Percentiles rank a stretch among this genome's conserved stretches.
phyloP scores from a whole-genome alignment of 768 basidiomycete species.

The Leucosporidium creatinivorum region DNA sequence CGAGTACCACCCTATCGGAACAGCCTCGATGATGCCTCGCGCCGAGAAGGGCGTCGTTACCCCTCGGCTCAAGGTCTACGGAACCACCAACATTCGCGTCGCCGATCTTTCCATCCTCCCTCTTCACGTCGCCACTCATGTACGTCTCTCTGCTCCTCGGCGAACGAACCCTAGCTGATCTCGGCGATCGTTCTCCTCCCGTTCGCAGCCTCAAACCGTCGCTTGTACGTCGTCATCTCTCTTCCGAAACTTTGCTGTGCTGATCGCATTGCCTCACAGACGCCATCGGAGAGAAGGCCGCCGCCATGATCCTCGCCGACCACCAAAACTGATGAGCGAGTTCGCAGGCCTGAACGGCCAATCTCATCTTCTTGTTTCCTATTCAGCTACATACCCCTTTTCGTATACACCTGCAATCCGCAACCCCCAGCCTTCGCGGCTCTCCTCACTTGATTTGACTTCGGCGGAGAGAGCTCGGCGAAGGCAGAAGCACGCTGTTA shows the following conservation, averaged over 20 bases:
- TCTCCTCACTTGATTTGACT: too few relatives aligned
- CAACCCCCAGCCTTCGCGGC: too few relatives aligned
- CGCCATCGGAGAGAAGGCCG: constrained; percentile 25
- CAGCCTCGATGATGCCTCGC: constrained; percentile 45
- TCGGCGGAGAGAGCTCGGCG: too few relatives aligned
- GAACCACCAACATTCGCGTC: background rate
- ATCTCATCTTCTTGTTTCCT: too few relatives aligned
- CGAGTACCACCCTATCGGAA: constrained; percentile 39
- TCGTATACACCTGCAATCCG: too few relatives aligned
- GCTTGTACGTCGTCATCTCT: background rate
- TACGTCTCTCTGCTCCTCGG: background rate
- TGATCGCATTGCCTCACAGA: background rate
- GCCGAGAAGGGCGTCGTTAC: constrained; percentile 47
- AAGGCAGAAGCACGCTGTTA: too few relatives aligned
- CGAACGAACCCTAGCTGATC: background rate
- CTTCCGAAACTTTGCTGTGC: too few relatives aligned
- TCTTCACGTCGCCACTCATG: constrained; percentile 19
- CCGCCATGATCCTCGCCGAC: constrained; percentile 11
- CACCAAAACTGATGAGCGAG: too few relatives aligned
- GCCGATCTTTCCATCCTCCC: constrained; percentile 12
- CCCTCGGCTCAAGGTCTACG: constrained; percentile 42
- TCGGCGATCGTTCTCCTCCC: too few relatives aligned
- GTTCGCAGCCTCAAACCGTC: background rate
- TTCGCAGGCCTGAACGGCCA: too few relatives aligned
- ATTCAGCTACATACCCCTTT: too few relatives aligned